Base-by-base conservation (phyloP, 1,284 basidiomycete species). In the Stygiomarasmius scandens region DNA sequence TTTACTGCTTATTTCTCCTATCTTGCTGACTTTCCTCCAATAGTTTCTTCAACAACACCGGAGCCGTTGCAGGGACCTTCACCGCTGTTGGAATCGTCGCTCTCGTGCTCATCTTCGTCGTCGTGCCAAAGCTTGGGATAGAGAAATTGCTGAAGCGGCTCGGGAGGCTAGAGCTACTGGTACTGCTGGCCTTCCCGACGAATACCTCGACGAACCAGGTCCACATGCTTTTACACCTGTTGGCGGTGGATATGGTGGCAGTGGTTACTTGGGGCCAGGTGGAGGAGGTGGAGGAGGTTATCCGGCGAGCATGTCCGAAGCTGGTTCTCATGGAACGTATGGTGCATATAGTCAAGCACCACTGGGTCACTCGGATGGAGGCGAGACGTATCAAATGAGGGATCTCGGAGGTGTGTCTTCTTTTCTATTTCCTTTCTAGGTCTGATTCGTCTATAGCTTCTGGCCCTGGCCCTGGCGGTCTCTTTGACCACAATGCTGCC, bases 31-130 rank as follows among this genome's bases (percentile, higher is more conserved):
- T 32, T 32, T 32, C 41, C 34, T 3, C 59, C 5, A 11, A 22
- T 29, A 89, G 88, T 47, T 91, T 91, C 74, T 86, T 89, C 67
- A 60, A 77, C 52, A 90, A 91, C 73, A 89, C 72, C 48, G 86
- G 81, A 25, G 88, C 86, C 0, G 85, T 90, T 8, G 86, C 84
- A 1, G 89, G 84, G 32, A 82, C 84, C 0, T 91, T 90, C 71
- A 74, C 82, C 32, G 86, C 84, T 52, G 88, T 86, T 38, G 87
- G 88, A 19, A 64, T 91, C 46, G 70, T 87, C 51, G 84, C 63
- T 16, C 62, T 84, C 32, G 81, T 73, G 4, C 57, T 89, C 63
- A 2, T 81, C 61, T 69, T 89, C 57, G 74, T 76, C n/a, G 61
- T 89, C 49, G 86, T 9, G 87, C 86, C 1, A 70, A 76, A 59